Conservation (phyloP, 192 early-diverging fungal species). For the Jimgerdemannia flammicorona region DNA sequence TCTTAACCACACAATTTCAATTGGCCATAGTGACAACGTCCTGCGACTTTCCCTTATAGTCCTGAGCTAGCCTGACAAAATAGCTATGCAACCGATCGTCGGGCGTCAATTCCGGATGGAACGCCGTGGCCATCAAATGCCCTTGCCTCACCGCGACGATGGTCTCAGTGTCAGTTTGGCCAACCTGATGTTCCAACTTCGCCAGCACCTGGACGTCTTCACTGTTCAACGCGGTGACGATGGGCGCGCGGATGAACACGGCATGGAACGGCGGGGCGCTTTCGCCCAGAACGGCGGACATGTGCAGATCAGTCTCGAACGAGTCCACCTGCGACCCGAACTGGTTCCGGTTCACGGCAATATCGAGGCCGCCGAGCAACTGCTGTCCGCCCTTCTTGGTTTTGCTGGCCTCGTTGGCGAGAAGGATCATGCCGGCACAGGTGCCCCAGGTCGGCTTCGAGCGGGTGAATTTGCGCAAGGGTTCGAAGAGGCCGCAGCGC, state of each 20-base stretch:
- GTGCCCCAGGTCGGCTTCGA: constrained; percentile 87
- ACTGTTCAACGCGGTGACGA: constrained; percentile 68
- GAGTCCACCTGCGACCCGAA: constrained; percentile 94
- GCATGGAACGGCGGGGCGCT: constrained; percentile 43
- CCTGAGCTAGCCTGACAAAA: constrained; percentile 61
- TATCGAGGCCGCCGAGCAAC: constrained; percentile 77
- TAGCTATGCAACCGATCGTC: constrained; percentile 87
- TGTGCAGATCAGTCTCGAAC: constrained; percentile 71
- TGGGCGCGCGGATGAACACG: constrained; percentile 96
- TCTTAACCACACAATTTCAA: not conserved
- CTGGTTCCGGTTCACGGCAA: constrained; percentile 87
- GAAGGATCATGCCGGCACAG: constrained; percentile 94
- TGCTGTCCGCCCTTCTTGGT: constrained; percentile 86
- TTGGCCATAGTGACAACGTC: not conserved
- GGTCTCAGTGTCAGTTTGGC: constrained; percentile 46
- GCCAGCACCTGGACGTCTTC: constrained; percentile 73
- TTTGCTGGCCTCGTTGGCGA: constrained; percentile 68
- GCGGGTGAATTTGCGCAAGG: constrained; percentile 74
- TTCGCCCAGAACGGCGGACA: constrained; percentile 39
- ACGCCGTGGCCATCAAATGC: constrained; percentile 84
- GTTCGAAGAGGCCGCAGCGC: constrained; percentile 74
- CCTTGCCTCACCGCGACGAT: constrained; percentile 91
- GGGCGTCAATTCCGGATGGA: constrained; percentile 94
- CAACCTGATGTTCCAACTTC: constrained; percentile 54
- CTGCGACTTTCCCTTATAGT: constrained; percentile 8